These are phyloP conservation scores for Gossypium turneri DNA, from an alignment of 345 rosid genomes.

Conservation along the genomic window DNA sequence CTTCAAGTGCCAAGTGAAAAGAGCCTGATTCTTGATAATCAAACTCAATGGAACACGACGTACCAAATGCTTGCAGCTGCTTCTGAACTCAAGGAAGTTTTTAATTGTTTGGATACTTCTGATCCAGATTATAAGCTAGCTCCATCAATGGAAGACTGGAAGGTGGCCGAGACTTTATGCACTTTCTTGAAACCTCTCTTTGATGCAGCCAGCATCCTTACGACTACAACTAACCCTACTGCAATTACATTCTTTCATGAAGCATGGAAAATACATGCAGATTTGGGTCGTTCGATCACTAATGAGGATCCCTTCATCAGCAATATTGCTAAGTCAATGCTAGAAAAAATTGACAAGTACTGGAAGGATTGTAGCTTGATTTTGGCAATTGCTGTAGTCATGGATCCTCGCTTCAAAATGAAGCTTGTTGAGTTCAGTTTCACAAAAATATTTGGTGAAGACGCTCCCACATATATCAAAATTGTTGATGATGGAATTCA, in stretches of 20 bases:
- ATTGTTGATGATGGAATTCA: conserved; percentile 74
- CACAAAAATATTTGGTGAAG: conserved; percentile 76
- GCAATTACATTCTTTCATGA: conserved; percentile 72
- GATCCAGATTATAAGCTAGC: conserved; percentile 77
- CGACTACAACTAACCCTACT: conserved; percentile 42
- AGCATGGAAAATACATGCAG: conserved; percentile 82
- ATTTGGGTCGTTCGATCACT: conserved; percentile 47
- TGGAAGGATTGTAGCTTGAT: conserved; percentile 84
- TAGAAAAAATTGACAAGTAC: conserved; percentile 57
- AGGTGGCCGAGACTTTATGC: conserved; percentile 61
- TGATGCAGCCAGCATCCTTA: conserved; percentile 63
- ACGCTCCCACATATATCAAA: conserved; percentile 56
- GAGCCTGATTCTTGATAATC: conserved; percentile 64
- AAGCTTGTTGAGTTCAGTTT: conserved; percentile 95
- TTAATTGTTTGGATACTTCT: conserved; percentile 77
- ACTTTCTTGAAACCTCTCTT: conserved; percentile 63
- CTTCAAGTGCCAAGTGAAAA: conserved; percentile 82
- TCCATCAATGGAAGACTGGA: conserved; percentile 76
- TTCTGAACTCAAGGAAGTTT: conserved; percentile 78
- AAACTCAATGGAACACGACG: conserved; percentile 76
- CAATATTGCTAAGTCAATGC: conserved; percentile 49
- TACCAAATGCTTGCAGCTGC: conserved; percentile 83
- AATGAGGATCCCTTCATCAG: conserved; percentile 60
- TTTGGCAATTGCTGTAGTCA: conserved; percentile 74
- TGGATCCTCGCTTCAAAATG: conserved; percentile 97